Conservation (phyloP, 495 filamentous ascomycete genomes). For the Daldinia vernicosa region DNA sequence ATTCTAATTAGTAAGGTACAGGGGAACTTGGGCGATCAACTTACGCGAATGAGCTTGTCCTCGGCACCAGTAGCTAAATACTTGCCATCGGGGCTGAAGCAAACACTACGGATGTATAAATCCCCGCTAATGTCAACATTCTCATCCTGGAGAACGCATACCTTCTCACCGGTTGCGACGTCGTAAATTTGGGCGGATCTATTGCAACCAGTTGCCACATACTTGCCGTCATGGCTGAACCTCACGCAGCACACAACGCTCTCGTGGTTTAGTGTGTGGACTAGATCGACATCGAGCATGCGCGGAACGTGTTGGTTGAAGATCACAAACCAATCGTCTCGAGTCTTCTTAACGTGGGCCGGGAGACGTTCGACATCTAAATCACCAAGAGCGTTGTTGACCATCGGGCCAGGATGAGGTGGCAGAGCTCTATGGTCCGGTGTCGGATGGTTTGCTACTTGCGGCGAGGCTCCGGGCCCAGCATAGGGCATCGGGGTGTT, state of each 20-base stretch:
- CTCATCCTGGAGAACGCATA: constrained; percentile 83
- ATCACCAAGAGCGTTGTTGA: constrained; percentile 82
- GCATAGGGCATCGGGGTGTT: constrained; percentile 83
- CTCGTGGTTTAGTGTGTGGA: constrained; percentile 86
- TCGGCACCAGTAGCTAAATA: constrained; percentile 90
- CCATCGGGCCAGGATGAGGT: constrained; percentile 60
- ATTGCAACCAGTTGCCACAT: constrained; percentile 89
- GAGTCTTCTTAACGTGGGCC: constrained; percentile 82
- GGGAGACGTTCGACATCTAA: constrained; percentile 86
- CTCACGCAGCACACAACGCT: constrained; percentile 92
- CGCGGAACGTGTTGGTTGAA: constrained; percentile 88
- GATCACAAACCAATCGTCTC: constrained; percentile 85
- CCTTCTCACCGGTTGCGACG: constrained; percentile 77
- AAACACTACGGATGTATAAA: constrained; percentile 90
- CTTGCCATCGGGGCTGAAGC: constrained; percentile 90
- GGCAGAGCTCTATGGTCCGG: constrained; percentile 61
- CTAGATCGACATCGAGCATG: constrained; percentile 83
- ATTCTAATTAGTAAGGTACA: constrained; percentile 27
- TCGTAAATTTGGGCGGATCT: constrained; percentile 91
- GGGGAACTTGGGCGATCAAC: constrained; percentile 43
- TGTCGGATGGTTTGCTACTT: constrained; percentile 79
- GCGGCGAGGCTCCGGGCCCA: constrained; percentile 82
- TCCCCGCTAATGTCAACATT: constrained; percentile 84
- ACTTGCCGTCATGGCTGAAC: constrained; percentile 89
- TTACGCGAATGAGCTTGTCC: constrained; percentile 88